Conservation (phyloP, 352 stramenopile genomes). For the Phytophthora lateralis region DNA sequence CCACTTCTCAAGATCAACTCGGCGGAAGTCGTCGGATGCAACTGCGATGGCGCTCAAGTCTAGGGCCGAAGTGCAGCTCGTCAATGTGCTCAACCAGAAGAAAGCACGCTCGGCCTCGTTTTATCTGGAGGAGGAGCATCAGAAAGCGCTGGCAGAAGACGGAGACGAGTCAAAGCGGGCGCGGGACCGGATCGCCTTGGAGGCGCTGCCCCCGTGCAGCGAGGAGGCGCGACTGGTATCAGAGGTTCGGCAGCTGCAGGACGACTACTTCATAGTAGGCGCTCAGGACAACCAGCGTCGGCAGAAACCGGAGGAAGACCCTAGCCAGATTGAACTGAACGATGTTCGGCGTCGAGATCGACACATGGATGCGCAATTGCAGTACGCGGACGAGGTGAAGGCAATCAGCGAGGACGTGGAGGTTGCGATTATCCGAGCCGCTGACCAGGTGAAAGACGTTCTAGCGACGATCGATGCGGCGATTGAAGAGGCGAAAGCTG, state of each 20-base stretch:
- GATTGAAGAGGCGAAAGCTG: conserved; percentile 23
- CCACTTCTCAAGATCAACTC: conserved; percentile 5
- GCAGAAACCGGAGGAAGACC: not conserved
- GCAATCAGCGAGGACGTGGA: conserved; percentile 71
- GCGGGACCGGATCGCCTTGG: conserved; percentile 22
- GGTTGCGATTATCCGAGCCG: conserved; percentile 49
- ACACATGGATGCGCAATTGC: conserved; percentile 57
- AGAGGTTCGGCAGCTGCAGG: conserved; percentile 58
- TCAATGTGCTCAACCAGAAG: conserved; percentile 55
- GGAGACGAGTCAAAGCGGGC: conserved; percentile 17
- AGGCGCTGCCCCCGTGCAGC: conserved; percentile 13
- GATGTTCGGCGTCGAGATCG: conserved; percentile 53
- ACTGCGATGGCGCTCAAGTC: conserved; percentile 47
- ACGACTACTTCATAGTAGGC: conserved; percentile 40
- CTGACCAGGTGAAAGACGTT: conserved; percentile 64
- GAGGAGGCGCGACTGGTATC: conserved; percentile 57
- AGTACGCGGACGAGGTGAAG: conserved; percentile 59
- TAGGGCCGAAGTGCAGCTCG: conserved; percentile 55
- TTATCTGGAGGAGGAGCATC: conserved; percentile 54
- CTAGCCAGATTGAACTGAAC: conserved; percentile 65
- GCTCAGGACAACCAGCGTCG: conserved; percentile 9
- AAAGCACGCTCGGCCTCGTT: conserved; percentile 47
- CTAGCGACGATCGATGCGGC: conserved; percentile 43
- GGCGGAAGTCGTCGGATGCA: conserved; percentile 10
- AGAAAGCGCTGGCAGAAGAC: conserved; percentile 32